Evolutionary conservation across 306 rosid genomes (phyloP).

Genomic region (Fragaria vesca): DNA sequence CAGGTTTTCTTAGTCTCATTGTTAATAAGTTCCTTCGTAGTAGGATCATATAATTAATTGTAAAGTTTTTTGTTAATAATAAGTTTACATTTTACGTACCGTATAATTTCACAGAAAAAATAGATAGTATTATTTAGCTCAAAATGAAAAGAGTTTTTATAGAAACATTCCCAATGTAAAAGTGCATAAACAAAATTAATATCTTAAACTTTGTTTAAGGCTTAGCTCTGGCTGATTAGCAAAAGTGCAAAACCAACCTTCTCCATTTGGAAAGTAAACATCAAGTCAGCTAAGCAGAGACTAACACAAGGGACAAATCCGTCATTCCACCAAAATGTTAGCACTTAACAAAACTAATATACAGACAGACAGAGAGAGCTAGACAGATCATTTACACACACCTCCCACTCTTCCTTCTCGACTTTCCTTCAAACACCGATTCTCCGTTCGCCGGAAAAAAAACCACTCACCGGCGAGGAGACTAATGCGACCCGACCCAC

Average conservation of each 20-base stretch:
- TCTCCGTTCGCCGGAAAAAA: neutral
- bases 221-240: neutral
- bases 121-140: too few relatives aligned
- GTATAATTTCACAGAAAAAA: too few relatives aligned
- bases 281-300: neutral
- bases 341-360: neutral
- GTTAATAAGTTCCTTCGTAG: too few relatives aligned
- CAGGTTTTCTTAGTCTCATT: too few relatives aligned
- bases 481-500: neutral
- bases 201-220: neutral
- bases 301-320: neutral
- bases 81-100: too few relatives aligned
- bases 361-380: neutral
- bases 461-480: neutral
- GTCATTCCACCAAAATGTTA: neutral
- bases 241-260: neutral
- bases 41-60: too few relatives aligned
- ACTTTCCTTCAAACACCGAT: neutral
- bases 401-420: neutral
- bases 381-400: neutral
- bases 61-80: too few relatives aligned
- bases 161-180: neutral
- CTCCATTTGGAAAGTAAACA: slow-evolving; percentile 9
- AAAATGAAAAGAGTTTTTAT: too few relatives aligned
- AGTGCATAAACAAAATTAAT: too few relatives aligned